Percentiles rank a stretch among this genome's conserved stretches.
phyloP scores from a whole-genome alignment of 768 basidiomycete species.

The Neoboletus magnificus region DNA sequence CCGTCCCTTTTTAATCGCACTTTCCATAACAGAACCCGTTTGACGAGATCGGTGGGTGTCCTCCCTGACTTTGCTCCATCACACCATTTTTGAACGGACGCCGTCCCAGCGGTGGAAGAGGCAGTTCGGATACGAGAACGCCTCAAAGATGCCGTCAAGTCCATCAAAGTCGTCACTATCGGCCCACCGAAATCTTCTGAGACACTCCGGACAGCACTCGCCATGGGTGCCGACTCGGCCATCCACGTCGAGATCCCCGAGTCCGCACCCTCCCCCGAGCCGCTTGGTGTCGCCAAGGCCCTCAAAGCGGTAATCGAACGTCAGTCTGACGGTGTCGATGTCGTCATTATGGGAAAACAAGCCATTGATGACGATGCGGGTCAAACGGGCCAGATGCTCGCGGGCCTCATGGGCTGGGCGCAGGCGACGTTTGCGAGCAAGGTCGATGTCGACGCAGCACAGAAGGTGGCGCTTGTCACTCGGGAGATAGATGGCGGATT shows the following conservation, averaged over 20 bases:
- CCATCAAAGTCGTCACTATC: constrained; percentile 91
- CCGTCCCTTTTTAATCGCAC: neutral
- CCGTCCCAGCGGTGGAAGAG: constrained; percentile 82
- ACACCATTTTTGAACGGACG: neutral
- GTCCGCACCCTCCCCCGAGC: constrained; percentile 71
- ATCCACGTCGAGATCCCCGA: constrained; percentile 89
- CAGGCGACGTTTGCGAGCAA: constrained; percentile 96
- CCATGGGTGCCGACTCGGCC: constrained; percentile 94
- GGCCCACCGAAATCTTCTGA: constrained; percentile 89
- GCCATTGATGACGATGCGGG: constrained; percentile 97
- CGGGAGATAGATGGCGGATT: constrained; percentile 95
- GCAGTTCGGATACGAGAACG: constrained; percentile 91
- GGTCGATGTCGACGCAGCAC: constrained; percentile 62
- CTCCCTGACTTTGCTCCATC: neutral
- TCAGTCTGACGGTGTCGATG: constrained; percentile 60
- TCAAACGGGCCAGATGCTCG: constrained; percentile 96
- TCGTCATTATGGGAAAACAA: constrained; percentile 97
- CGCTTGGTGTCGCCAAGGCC: constrained; percentile 86
- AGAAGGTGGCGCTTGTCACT: constrained; percentile 66
- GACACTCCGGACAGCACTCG: constrained; percentile 91
- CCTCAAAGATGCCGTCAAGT: constrained; percentile 70
- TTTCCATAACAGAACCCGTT: constrained; percentile 79
- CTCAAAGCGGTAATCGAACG: constrained; percentile 72
- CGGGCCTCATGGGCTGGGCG: constrained; percentile 86
- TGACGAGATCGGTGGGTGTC: constrained; percentile 90